These are phyloP conservation scores for Knoxdaviesia capensis DNA, from an alignment of 2,329 filamentous ascomycete genomes.

Conservation along the genomic window DNA sequence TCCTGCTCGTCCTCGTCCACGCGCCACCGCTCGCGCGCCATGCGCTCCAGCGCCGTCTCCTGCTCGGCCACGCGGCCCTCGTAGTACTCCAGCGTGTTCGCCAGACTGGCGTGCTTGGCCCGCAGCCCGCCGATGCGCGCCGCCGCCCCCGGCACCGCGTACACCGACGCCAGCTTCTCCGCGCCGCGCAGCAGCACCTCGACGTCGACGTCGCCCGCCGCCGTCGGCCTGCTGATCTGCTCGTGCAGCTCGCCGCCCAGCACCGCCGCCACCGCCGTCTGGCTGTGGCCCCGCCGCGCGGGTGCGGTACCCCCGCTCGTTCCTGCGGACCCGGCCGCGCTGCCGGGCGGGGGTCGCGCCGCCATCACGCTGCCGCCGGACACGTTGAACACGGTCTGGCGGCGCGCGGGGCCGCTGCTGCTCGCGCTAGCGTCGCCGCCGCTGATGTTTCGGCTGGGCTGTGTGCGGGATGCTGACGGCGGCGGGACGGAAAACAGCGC, in stretches of 20 bases:
- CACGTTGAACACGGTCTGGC: constrained; percentile 48
- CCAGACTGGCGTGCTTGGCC: constrained; percentile 48
- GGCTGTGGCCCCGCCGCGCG: constrained; percentile 29
- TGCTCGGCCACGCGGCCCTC: constrained; percentile 66
- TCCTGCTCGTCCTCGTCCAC: constrained; percentile 34
- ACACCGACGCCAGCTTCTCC: constrained; percentile 77
- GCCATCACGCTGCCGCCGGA: constrained; percentile 41
- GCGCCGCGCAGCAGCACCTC: constrained; percentile 69
- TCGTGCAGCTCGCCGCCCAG: constrained; percentile 74
- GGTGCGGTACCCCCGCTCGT: too few relatives aligned
- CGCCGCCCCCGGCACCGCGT: constrained; percentile 58
- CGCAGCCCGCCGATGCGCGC: constrained; percentile 59
- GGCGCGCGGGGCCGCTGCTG: constrained; percentile 19
- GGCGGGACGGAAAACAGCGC: constrained; percentile 85
- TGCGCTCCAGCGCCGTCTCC: constrained; percentile 47
- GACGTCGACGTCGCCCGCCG: constrained; percentile 59
- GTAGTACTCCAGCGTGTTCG: constrained; percentile 58
- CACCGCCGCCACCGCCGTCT: constrained; percentile 77
- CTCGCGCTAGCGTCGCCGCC: constrained; percentile 22
- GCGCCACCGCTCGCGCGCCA: constrained; percentile 44
- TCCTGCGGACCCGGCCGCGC: constrained; percentile 15
- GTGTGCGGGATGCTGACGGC: constrained; percentile 21
- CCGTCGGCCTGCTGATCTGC: constrained; percentile 37
- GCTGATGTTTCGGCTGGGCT: constrained; percentile 8
- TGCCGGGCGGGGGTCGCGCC: constrained; percentile 23